These are phyloP conservation scores for Coemansia sp. DNA, from an alignment of 192 early-diverging fungal genomes.

Conservation along the genomic window DNA sequence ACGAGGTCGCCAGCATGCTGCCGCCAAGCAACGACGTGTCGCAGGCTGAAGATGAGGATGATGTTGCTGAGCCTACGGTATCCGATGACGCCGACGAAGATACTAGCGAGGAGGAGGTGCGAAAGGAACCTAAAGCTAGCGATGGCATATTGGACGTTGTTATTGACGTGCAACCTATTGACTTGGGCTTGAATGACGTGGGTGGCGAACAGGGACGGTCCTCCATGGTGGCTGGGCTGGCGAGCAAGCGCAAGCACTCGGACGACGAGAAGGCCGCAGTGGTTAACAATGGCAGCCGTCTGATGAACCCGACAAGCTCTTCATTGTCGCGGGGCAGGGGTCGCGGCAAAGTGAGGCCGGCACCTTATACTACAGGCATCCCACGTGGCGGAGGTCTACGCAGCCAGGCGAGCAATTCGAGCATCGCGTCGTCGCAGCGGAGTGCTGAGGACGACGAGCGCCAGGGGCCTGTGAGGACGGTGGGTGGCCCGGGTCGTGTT, in stretches of 20 bases:
- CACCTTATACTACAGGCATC: constrained; percentile 9
- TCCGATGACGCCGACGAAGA: constrained; percentile 4
- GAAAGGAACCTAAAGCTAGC: background rate
- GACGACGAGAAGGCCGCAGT: constrained; percentile 16
- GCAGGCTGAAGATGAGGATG: constrained; percentile 2
- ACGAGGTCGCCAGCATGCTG: constrained; percentile 36
- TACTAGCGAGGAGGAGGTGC: background rate
- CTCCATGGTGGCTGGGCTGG: constrained; percentile 7
- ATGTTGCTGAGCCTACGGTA: background rate
- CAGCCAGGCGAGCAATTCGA: constrained; percentile 12
- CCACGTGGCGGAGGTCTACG: constrained; percentile 20
- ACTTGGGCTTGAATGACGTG: constrained; percentile 15
- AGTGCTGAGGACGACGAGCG: constrained; percentile 1
- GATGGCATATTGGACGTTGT: constrained; percentile 19
- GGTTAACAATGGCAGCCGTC: constrained; percentile 1
- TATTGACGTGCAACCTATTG: constrained; percentile 34
- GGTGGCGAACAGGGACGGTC: background rate
- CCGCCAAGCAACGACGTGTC: constrained; percentile 18
- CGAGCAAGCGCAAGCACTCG: constrained; percentile 49
- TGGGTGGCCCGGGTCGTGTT: constrained; percentile 19
- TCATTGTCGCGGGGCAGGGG: constrained; percentile 18
- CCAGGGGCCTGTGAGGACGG: background rate
- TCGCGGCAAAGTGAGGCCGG: constrained; percentile 10
- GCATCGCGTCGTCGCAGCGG: constrained; percentile 10
- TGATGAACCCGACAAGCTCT: constrained; percentile 8